Evolutionary conservation across 2,329 filamentous ascomycete species (phyloP).

Genomic region (Coniochaeta prunicola): DNA sequence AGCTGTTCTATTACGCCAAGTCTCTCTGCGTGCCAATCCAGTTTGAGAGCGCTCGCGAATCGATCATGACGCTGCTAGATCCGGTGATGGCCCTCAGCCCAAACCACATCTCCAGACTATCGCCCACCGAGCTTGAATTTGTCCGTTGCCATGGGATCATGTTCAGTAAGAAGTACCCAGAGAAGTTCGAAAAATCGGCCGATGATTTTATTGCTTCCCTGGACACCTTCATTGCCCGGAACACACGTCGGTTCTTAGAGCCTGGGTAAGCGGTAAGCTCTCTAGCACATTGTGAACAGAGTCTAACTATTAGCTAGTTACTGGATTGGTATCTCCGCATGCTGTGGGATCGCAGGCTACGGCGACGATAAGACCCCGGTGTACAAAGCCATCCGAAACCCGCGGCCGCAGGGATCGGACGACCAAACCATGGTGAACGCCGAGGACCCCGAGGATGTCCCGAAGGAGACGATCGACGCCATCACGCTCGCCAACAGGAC

Average conservation of each 20-base stretch:
- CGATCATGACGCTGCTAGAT: slow-evolving; percentile 62
- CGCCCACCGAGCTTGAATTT: slow-evolving; percentile 49
- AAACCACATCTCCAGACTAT: slow-evolving; percentile 25
- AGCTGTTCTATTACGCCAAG: slow-evolving; percentile 67
- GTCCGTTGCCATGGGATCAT: slow-evolving; percentile 58
- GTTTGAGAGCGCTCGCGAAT: slow-evolving; percentile 62
- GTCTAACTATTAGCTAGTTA: slow-evolving; percentile 21
- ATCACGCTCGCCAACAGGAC: slow-evolving; percentile 34
- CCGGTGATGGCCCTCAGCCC: slow-evolving; percentile 34
- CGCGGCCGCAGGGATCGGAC: slow-evolving; percentile 11
- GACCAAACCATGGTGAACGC: slow-evolving; percentile 13
- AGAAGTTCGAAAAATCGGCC: slow-evolving; percentile 37
- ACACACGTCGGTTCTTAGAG: slow-evolving; percentile 44
- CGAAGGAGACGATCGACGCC: slow-evolving; percentile 15
- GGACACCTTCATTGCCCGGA: slow-evolving; percentile 47
- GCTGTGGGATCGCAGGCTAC: slow-evolving; percentile 45
- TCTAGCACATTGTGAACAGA: background rate
- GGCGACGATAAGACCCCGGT: slow-evolving; percentile 42
- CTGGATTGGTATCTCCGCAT: slow-evolving; percentile 50
- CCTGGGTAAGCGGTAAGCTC: slow-evolving; percentile 28
- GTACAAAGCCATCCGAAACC: slow-evolving; percentile 27
- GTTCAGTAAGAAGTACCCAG: slow-evolving; percentile 43
- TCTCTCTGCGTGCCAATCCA: slow-evolving; percentile 61
- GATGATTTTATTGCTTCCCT: slow-evolving; percentile 45
- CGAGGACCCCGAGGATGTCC: slow-evolving; percentile 2